Percentiles rank a stretch among this genome's conserved stretches.
Conservation (phyloP, 129 eudicot genomes). For the Arctium lappa region DNA sequence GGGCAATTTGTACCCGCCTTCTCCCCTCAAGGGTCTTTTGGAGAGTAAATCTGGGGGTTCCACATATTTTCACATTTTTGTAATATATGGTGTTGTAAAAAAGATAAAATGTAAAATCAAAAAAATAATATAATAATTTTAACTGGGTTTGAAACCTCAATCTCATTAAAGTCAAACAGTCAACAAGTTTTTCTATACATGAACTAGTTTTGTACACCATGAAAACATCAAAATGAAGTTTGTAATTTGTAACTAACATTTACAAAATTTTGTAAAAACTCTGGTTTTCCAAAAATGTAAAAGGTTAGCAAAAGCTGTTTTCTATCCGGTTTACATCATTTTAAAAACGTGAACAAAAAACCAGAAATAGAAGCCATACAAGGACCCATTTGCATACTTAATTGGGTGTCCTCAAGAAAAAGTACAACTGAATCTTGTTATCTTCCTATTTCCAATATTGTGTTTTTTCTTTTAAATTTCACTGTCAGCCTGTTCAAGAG, state of each 20-base stretch:
- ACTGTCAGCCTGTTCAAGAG: slow-evolving; percentile 76
- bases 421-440: not conserved
- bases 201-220: not conserved
- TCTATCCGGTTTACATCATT: not conserved
- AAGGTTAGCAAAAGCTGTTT: not conserved
- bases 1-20: too few species aligned
- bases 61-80: not conserved
- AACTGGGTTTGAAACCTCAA: not conserved
- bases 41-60: too few species aligned
- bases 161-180: not conserved
- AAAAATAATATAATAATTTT: not conserved
- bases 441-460: not conserved
- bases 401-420: not conserved
- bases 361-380: not conserved
- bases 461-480: slow-evolving; percentile 1
- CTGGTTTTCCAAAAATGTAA: not conserved
- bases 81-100: not conserved
- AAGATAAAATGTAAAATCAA: not conserved
- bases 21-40: too few species aligned
- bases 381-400: not conserved
- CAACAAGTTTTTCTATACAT: not conserved
- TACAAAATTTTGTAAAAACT: not conserved
- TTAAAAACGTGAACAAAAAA: too few species aligned
- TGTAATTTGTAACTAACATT: too few species aligned
- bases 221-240: not conserved